Base-by-base conservation (phyloP, 768 basidiomycete species). In the Megacollybia marginata region DNA sequence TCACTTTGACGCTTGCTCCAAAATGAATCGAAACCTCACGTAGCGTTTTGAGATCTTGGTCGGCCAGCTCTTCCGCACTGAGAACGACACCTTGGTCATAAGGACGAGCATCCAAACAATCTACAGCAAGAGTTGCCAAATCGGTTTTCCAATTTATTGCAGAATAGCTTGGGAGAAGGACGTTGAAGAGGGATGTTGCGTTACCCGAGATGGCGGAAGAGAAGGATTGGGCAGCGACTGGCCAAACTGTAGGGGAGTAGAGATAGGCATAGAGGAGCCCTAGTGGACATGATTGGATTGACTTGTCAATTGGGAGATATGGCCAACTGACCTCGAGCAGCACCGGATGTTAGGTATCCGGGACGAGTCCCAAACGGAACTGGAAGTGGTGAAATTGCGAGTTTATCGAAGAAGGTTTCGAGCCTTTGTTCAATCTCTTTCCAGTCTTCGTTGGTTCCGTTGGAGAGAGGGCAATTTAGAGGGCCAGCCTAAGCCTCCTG, bases 321-420 rank as follows among this genome's bases (percentile, higher is more conserved):
- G 32, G 19, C 4, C 9, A 12, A 13, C 44, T 8, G 42, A 52
- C 59, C 55, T 43, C 59, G 52, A n/a, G 57, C 58, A 20, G 55
- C 56, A n/a, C 60, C 60, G 9, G 58, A 59, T 10, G 60, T 61
- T 1, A 61, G 36, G 28, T 51, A 51, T 7, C 57, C 58, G 4
- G 60, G 57, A 1, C 58, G 50, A 20, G 34, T 32, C 1, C 48
- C 57, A 20, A 50, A 54, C 2, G 55, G 54, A 11, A 55, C 53
- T 12, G 58, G 52, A 1, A 61, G 32, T 2, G 60, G 58, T 2
- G 54, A 13, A 18, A 47, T n/a, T 1, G 57, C 58, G 1, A 57
- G 52, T n/a, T n/a, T 19, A 28, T 61, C 58, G 31, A 61, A 58
- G 45, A 59, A 59, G 1, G 40, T 16, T 46, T 59, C 58, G 16